Percentiles rank a stretch among this genome's conserved stretches.
Evolutionary conservation across 306 rosid genomes (phyloP).

Genomic region (Acacia melanoxylon): DNA sequence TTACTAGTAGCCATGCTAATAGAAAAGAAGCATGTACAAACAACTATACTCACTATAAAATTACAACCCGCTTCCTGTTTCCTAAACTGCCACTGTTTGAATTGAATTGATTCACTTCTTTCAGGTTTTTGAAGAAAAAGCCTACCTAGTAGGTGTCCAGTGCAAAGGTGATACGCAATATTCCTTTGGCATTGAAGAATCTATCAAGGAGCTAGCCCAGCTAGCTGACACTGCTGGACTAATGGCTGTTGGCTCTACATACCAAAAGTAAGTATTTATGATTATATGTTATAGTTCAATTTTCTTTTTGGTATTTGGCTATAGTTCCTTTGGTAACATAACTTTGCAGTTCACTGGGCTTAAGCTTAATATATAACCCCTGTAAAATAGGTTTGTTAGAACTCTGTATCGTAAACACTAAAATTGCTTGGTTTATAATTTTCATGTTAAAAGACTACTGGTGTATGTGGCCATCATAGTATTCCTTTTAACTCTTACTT

Average conservation of each 20-base stretch:
- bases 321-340: conserved; percentile 13
- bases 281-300: background rate
- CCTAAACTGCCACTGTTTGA: background rate
- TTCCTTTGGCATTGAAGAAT: conserved; percentile 69
- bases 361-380: background rate
- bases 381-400: background rate
- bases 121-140: conserved; percentile 86
- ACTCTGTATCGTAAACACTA: background rate
- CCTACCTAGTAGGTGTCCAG: conserved; percentile 86
- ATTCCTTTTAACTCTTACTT: background rate
- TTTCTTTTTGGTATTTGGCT: background rate
- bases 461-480: background rate
- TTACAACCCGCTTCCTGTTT: background rate
- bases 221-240: conserved; percentile 97
- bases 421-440: background rate
- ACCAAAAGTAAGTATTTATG: conserved; percentile 60
- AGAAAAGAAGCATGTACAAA: background rate
- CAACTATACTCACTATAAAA: background rate
- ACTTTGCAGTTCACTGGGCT: background rate
- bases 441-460: background rate
- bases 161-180: conserved; percentile 56
- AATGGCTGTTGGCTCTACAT: conserved; percentile 78
- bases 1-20: background rate
- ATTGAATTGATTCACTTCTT: background rate
- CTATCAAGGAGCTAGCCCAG: conserved; percentile 77